Evolutionary conservation across 768 basidiomycete genomes (phyloP), one percentile per base, ranked within the genome.

Genomic region (Grammothele lineata): DNA sequence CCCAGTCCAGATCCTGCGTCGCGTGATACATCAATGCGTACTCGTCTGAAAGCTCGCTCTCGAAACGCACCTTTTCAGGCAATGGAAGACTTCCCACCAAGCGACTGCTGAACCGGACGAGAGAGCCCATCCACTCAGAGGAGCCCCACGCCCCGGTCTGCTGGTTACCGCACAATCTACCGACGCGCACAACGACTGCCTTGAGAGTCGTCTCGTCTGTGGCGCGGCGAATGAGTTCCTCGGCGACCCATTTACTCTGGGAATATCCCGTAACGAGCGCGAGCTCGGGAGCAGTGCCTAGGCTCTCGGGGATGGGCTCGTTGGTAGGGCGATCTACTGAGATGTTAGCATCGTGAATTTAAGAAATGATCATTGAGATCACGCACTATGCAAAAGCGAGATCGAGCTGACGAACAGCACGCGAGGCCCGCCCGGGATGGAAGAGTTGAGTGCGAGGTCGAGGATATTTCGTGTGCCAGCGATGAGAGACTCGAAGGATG

Each of bases 51-150:
- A 32, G 30, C 30, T 32, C 8, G 30, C 9, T 32, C 9, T 4
- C 10, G 1, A 57, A 70, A 43, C 51, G 74, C 75, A 15, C 66
- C 66, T 1, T 53, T 49, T 45, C 6, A 67, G 66, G 4, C 71
- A 45, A 12, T 45, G 53, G 37, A 62, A 63, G 7, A 68, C 41
- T 33, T 43, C n/a, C n/a, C n/a, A n/a, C n/a, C 45, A 41, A 63
- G n/a, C 38, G 43, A 68, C 62, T 12, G 71, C 48, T 50, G 7
- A 23, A 37, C 19, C 50, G 50, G 22, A 56, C 62, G 4, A 77
- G 56, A 30, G 67, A 62, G 11, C 77, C 74, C 23, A 77, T 53
- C 77, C 76, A 78, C 37, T 77, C 73, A 0, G 60, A 66, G 3
- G 65, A 61, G 4, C 65, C 65, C 75, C 76, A 77, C 0, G 66